Conservation (phyloP, 148 eudicot species). For the Chenopodium formosanum region DNA sequence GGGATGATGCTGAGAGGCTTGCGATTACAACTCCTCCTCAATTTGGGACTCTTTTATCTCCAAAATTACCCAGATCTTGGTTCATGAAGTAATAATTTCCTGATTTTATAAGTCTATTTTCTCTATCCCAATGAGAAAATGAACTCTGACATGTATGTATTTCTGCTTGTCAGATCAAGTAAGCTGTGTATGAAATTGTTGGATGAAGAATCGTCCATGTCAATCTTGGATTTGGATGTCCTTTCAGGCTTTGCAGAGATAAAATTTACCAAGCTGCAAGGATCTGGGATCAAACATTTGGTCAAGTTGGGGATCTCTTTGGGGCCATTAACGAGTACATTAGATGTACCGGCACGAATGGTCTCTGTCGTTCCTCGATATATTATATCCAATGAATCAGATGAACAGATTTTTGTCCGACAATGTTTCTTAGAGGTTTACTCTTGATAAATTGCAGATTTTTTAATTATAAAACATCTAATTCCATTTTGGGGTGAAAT, state of each 20-base stretch:
- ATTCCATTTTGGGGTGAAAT: not conserved
- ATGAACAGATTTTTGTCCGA: conserved; percentile 53
- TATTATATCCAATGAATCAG: conserved; percentile 71
- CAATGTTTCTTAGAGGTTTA: conserved; percentile 82
- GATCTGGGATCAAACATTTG: conserved; percentile 39
- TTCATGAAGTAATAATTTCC: conserved; percentile 67
- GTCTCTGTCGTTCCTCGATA: conserved; percentile 76
- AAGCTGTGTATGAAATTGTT: conserved; percentile 57
- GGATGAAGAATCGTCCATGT: conserved; percentile 58
- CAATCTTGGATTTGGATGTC: conserved; percentile 82
- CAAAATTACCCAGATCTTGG: conserved; percentile 73
- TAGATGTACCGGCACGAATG: conserved; percentile 50
- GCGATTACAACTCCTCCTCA: conserved; percentile 47
- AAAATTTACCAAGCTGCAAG: conserved; percentile 50
- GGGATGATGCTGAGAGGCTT: conserved; percentile 58
- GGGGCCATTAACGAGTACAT: conserved; percentile 53
- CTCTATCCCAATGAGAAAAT: not conserved
- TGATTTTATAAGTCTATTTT: not conserved
- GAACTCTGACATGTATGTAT: conserved; percentile 1
- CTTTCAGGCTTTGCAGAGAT: conserved; percentile 87
- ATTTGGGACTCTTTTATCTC: conserved; percentile 66
- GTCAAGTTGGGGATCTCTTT: conserved; percentile 78
- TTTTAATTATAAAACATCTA: not conserved
- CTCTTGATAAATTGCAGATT: conserved; percentile 16
- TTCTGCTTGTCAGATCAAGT: conserved; percentile 53